These are phyloP conservation scores for Fraxinus angustifolia DNA, from an alignment of 305 asterid species.

Conservation along the genomic window DNA sequence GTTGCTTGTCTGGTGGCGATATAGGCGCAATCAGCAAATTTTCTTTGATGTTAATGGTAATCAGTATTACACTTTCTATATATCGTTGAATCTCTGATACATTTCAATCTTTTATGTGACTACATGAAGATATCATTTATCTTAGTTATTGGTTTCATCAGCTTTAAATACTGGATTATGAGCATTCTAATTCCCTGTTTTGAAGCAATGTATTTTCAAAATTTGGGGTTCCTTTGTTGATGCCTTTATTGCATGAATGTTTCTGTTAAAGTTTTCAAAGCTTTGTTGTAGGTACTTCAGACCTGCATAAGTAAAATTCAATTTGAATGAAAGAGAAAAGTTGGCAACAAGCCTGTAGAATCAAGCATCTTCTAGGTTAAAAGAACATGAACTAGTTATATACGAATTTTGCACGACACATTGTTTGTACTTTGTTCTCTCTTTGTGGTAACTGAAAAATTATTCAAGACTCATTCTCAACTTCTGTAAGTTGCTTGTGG, in stretches of 20 bases:
- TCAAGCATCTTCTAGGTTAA: background rate
- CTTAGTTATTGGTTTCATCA: background rate
- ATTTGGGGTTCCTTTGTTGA: background rate
- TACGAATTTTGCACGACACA: background rate
- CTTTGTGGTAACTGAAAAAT: background rate
- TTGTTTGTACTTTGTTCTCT: background rate
- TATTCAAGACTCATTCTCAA: background rate
- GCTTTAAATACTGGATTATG: background rate
- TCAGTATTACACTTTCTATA: background rate
- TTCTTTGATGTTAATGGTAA: conserved; percentile 90
- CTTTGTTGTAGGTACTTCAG: background rate
- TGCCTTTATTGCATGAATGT: background rate
- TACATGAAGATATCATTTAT: background rate
- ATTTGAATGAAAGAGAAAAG: background rate
- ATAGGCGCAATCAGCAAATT: conserved; percentile 78
- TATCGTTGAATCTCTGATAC: background rate
- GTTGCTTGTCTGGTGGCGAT: conserved; percentile 72
- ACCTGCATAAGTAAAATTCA: background rate
- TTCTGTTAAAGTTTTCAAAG: background rate
- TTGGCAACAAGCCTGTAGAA: background rate
- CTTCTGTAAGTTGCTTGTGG: background rate
- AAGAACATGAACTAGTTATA: background rate
- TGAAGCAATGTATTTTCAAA: background rate
- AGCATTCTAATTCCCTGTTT: background rate
- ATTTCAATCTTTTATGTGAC: background rate